Percentiles rank a stretch among this genome's conserved stretches.
Evolutionary conservation across 225 moss, liverwort and hornwort genomes (phyloP).

Genomic region (Antitrichia curtipendula): DNA sequence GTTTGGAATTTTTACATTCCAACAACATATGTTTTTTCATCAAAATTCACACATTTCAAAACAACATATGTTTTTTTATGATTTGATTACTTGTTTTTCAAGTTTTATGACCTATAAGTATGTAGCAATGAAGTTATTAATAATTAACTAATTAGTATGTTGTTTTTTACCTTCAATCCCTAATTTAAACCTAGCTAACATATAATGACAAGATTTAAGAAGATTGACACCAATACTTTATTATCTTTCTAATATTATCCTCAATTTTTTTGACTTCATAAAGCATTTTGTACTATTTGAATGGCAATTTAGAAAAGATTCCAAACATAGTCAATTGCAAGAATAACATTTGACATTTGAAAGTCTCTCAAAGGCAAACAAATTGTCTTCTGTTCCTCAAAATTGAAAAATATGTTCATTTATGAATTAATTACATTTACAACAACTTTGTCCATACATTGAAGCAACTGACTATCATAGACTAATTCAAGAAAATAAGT

Average conservation of each 20-base stretch:
- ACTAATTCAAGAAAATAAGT: too few relatives aligned
- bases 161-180: not conserved
- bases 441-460: too few relatives aligned
- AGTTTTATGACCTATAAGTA: fast-evolving
- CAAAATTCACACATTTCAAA: too few relatives aligned
- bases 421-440: not conserved
- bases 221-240: not conserved
- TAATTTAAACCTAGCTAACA: not conserved
- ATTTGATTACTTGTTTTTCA: not conserved
- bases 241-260: not conserved
- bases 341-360: not conserved
- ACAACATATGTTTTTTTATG: fast-evolving
- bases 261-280: not conserved
- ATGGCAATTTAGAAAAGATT: not conserved
- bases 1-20: not conserved
- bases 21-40: too few relatives aligned
- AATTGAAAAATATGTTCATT: not conserved
- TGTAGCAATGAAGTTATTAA: not conserved
- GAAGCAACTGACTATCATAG: too few relatives aligned
- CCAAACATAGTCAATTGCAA: not conserved
- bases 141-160: not conserved
- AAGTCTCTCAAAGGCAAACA: not conserved
- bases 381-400: not conserved
- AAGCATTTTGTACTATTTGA: not conserved
- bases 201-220: not conserved